Evolutionary conservation across 805 yeast genomes (phyloP), one percentile per base, ranked within the genome.

Genomic region (Candida sithepensis): DNA sequence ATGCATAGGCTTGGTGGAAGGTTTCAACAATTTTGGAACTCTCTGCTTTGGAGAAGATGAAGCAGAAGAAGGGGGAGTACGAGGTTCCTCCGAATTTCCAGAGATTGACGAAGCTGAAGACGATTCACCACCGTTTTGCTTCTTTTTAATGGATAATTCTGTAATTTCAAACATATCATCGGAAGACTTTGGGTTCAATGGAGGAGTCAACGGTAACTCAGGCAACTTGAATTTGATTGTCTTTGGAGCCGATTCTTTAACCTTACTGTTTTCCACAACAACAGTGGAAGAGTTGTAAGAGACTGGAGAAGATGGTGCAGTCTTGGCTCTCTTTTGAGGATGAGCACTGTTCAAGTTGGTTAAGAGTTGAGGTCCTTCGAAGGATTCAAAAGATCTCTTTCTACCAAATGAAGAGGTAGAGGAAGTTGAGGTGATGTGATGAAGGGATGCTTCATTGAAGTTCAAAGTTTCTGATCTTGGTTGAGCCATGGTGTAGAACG

Each of bases 261-360:
- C 3, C 52, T 21, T 16, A 34, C 16, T 23, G 18, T 30, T 24
- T 2, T 28, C n/a, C 13, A 9, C 18, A 14, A 26, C 4, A 21
- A 4, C 9, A 20, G 45, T 43, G 44, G 42, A 46, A 45, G 33
- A 41, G 19, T 14, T 43, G 22, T 14, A 42, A 12, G 48, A 16
- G 3, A 52, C 42, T 16, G 68, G 67, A 12, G 68, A 59, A 8
- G 67, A 59, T 10, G 69, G 69, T 6, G 59, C 68, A 2, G 66
- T 58, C 46, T 48, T 63, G 22, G 64, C 56, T 28, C 52, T 61
- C 39, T 64, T 64, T 16, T 48, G 26, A n/a, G 41, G 26, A 30
- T 12, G 13, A 19, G 44, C 16, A 21, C 13, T 9, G 7, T 18
- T 5, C 14, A 30, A 30, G 16, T 30, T 30, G 6, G 34, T 10